A percentile compares a stretch with the other conserved stretches of the same genome.
Conservation (phyloP, 1,284 basidiomycete species). For the Ustilago nuda region DNA sequence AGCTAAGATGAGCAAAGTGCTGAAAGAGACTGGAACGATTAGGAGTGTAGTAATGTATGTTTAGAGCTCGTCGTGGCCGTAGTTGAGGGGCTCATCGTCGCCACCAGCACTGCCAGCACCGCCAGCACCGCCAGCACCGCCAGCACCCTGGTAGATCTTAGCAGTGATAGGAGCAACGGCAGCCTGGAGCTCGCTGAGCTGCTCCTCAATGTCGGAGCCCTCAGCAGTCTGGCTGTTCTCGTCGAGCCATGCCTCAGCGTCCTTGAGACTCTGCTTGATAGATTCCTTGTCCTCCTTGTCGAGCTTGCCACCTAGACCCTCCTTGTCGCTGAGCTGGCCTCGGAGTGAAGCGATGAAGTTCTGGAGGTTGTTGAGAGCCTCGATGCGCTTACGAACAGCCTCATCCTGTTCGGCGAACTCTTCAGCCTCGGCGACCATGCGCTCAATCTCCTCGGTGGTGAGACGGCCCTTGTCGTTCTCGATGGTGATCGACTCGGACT, state of each 20-base stretch:
- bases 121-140: conserved; percentile 20
- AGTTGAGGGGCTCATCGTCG: conserved; percentile 66
- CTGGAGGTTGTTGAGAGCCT: conserved; percentile 67
- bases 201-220: conserved; percentile 68
- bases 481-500: conserved; percentile 67
- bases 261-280: conserved; percentile 67
- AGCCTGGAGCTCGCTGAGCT: conserved; percentile 68
- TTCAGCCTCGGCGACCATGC: conserved; percentile 68
- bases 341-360: conserved; percentile 68
- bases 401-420: conserved; percentile 69
- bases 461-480: conserved; percentile 69
- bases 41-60: not conserved
- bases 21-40: not conserved
- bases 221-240: conserved; percentile 67
- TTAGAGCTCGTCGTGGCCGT: conserved; percentile 69
- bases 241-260: conserved; percentile 68
- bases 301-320: conserved; percentile 68
- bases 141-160: conserved; percentile 65
- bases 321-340: conserved; percentile 67
- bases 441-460: conserved; percentile 66
- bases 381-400: conserved; percentile 65
- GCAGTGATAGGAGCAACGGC: conserved; percentile 67
- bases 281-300: conserved; percentile 69
- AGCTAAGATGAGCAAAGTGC: conserved; percentile 1
- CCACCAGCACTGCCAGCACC: conserved; percentile 25